A percentile compares a stretch with the other conserved stretches of the same genome.
Conservation (phyloP, 2,329 filamentous ascomycete species). For the Penicillium sp. region DNA sequence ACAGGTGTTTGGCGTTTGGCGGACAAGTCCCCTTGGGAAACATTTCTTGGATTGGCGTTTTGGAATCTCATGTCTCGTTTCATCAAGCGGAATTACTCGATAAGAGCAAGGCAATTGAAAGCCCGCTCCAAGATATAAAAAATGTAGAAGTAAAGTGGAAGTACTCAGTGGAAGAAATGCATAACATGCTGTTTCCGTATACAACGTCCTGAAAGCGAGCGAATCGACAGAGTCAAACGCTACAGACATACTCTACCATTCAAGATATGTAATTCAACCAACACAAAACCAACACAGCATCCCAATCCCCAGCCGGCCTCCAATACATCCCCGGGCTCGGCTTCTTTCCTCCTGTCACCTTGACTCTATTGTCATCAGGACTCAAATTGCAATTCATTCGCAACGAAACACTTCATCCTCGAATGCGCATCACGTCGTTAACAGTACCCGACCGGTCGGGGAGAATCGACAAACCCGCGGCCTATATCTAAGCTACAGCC, state of each 20-base stretch:
- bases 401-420: slow-evolving; percentile 1
- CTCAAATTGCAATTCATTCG: slow-evolving; percentile 7
- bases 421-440: slow-evolving; percentile 14
- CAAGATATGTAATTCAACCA: slow-evolving; percentile 10
- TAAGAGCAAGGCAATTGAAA: background rate
- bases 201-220: background rate
- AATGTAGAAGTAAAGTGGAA: background rate
- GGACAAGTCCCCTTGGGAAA: background rate
- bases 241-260: slow-evolving; percentile 8
- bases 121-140: background rate
- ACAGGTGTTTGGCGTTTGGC: background rate
- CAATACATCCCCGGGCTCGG: slow-evolving; percentile 6
- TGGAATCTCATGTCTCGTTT: background rate
- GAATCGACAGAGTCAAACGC: background rate
- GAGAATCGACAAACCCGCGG: slow-evolving; percentile 25
- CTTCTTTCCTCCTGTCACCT: background rate
- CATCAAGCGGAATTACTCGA: background rate
- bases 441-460: slow-evolving; percentile 3
- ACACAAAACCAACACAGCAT: slow-evolving; percentile 1
- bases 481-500: slow-evolving; percentile 5
- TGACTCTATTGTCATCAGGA: slow-evolving; percentile 11
- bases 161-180: background rate
- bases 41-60: background rate
- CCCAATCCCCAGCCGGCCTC: background rate
- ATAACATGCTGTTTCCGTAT: background rate